Evolutionary conservation across 306 rosid species (phyloP), one percentile per base, ranked within the genome.

Genomic region (Alnus rubra): DNA sequence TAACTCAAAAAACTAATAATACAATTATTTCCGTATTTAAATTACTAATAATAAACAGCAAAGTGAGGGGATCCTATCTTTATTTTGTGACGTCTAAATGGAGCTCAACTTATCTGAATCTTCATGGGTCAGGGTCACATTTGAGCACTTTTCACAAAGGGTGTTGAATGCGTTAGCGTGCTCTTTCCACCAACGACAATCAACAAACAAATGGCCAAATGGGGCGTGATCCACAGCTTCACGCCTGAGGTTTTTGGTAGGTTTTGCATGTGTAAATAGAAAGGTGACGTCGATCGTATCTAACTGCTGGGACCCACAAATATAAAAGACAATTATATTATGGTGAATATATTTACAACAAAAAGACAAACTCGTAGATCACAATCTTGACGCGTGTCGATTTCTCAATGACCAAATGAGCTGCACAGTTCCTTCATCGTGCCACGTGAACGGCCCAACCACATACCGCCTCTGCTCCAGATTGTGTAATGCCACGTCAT

Each of bases 401-500:
- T 11, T 42, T 45, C 37, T 2, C 9, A 5, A 3, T 31, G 47
- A 73, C 31, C 47, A 51, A 2, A 42, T 5, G n/a, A 23, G 74
- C 42, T 13, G 31, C 0, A 19, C 7, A 31, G 11, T 8, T 12
- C 39, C 11, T 13, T 14, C 30, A 6, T 78, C 53, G 13, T 11
- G 80, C 73, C 86, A 82, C 69, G 74, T 82, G 82, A 64, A 9
- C 11, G 73, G 64, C 67, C 8, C 10, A 35, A 0, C 45, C 0
- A 42, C 5, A 1, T 4, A 2, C 48, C 33, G 1, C 37, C 23
- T 11, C 30, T 9, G 51, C n/a, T 65, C 35, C 35, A 1, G 63
- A 74, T 47, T 67, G 39, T 19, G 9, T 5, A n/a, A 15, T 13
- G 78, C 51, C 74, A 75, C 50, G 30, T 47, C 42, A 35, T 14